These are phyloP conservation scores for Aspergillus bridgeri DNA, from an alignment of 495 filamentous ascomycete genomes.

Conservation along the genomic window DNA sequence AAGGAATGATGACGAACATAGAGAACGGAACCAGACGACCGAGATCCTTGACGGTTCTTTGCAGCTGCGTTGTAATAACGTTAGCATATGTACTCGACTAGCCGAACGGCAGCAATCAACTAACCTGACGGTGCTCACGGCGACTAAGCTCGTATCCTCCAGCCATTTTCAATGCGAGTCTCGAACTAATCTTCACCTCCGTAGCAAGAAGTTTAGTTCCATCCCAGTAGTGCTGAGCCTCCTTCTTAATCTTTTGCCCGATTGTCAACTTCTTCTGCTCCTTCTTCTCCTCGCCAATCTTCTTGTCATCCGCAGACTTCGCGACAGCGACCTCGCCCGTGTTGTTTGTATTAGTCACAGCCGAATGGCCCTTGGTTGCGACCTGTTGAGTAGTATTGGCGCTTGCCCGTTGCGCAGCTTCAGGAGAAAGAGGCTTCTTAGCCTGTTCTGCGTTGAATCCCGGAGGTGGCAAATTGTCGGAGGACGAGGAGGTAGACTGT, in stretches of 20 bases:
- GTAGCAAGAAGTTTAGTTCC: constrained; percentile 95
- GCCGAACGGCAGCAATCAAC: constrained; percentile 9
- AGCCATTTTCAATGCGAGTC: constrained; percentile 93
- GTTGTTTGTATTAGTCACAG: constrained; percentile 21
- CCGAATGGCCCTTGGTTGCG: constrained; percentile 38
- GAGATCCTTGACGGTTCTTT: constrained; percentile 89
- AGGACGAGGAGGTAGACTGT: constrained; percentile 53
- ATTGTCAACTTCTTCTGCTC: constrained; percentile 82
- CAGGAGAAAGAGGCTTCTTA: constrained; percentile 73
- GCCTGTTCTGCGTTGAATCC: constrained; percentile 91
- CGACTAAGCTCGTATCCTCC: constrained; percentile 95
- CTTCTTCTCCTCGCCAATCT: constrained; percentile 64
- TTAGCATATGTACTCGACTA: constrained; percentile 1
- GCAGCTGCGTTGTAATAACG: constrained; percentile 49
- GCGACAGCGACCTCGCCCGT: constrained; percentile 33
- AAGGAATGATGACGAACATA: constrained; percentile 94
- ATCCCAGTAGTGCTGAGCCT: constrained; percentile 95
- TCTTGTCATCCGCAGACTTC: constrained; percentile 49
- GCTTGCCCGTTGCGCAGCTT: constrained; percentile 26
- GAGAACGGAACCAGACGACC: constrained; percentile 93
- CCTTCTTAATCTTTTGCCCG: constrained; percentile 88
- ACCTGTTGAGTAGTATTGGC: constrained; percentile 20
- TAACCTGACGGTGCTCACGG: constrained; percentile 81
- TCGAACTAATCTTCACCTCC: constrained; percentile 88
- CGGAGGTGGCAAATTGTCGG: constrained; percentile 72